These are phyloP conservation scores for Neurospora sp. DNA, from an alignment of 2,329 filamentous ascomycete genomes.

Conservation along the genomic window DNA sequence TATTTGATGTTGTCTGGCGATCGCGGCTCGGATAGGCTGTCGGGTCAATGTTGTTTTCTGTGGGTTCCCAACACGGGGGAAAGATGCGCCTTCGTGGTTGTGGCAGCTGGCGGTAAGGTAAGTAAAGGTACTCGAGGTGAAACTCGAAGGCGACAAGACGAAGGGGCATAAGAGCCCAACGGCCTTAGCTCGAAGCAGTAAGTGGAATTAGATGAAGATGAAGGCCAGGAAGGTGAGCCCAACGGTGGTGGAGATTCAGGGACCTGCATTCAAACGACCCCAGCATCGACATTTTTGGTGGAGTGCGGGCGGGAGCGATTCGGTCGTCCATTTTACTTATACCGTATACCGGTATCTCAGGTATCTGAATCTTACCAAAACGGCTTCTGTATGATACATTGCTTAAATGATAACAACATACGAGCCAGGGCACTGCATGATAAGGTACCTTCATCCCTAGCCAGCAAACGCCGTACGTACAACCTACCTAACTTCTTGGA, in stretches of 20 bases:
- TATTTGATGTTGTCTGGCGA: background rate
- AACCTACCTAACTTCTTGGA: background rate
- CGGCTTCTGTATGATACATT: background rate
- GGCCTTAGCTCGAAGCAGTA: background rate
- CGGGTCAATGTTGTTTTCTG: background rate
- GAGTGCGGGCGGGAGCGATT: background rate
- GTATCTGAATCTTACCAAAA: background rate
- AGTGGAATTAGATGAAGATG: background rate
- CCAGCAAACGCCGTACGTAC: background rate
- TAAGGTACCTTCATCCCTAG: background rate
- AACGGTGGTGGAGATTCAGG: background rate
- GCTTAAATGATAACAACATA: background rate
- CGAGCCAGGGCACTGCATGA: background rate
- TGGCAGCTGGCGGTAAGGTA: background rate
- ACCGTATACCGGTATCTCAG: background rate
- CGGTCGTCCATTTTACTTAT: background rate
- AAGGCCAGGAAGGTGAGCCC: background rate
- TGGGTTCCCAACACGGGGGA: background rate
- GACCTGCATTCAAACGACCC: background rate
- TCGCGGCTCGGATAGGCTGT: background rate
- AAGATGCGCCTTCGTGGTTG: background rate
- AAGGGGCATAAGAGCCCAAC: background rate
- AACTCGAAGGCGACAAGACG: background rate
- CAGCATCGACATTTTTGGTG: background rate
- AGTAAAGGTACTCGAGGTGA: background rate